phyloP scores from a whole-genome alignment of 176 grass and related monocot species.

The Thalia dealbata region DNA sequence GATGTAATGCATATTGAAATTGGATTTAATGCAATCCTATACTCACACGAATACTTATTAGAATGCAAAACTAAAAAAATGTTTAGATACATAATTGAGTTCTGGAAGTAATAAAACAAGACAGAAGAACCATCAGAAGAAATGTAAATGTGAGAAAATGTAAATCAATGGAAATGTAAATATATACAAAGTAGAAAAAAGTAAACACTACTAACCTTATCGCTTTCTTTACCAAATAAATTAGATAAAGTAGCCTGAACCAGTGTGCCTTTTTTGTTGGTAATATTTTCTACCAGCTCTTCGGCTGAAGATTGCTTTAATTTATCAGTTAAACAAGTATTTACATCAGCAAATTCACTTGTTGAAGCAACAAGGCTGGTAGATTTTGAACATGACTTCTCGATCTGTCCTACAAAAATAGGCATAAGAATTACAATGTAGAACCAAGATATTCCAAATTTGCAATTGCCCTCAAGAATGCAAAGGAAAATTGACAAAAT shows the following conservation, averaged over 20 bases:
- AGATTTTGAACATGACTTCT: not conserved
- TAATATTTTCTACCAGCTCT: constrained; percentile 15
- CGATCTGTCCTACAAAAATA: constrained; percentile 2
- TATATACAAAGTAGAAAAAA: constrained; percentile 3
- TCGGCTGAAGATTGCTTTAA: constrained; percentile 21
- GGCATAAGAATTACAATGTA: not conserved
- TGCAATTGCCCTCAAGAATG: not conserved
- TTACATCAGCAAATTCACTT: constrained; percentile 22
- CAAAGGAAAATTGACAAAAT: not conserved
- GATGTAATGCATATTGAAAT: too few species aligned
- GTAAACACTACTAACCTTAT: constrained; percentile 43
- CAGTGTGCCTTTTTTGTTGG: constrained; percentile 43
- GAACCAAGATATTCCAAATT: not conserved
- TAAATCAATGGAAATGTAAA: not conserved
- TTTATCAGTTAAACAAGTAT: constrained; percentile 27
- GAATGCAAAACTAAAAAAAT: too few species aligned
- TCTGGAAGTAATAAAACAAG: too few species aligned
- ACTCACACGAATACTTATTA: too few species aligned
- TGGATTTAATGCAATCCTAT: too few species aligned
- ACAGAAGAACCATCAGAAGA: not conserved
- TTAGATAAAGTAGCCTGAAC: constrained; percentile 80
- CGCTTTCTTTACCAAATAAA: constrained; percentile 57
- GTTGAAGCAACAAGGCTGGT: not conserved
- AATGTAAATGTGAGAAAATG: not conserved
- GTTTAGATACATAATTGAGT: too few species aligned